Conservation (phyloP, 225 moss, liverwort and hornwort genomes). For the Sphagnum contortum region DNA sequence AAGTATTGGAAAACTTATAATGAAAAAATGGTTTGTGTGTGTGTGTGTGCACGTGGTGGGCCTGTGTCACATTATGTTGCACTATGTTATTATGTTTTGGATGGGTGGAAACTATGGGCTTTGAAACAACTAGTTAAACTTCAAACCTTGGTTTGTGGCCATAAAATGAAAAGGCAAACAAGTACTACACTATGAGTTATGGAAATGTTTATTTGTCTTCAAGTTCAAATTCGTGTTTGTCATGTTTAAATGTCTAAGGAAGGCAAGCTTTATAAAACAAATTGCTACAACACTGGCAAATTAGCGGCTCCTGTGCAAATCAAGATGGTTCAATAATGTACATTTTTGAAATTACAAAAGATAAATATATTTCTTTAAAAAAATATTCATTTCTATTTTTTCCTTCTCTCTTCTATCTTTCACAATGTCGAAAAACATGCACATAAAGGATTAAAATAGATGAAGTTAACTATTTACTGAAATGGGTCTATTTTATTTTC, state of each 20-base stretch:
- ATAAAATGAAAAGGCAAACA: constrained; percentile 43
- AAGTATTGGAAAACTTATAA: not conserved
- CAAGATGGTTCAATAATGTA: constrained; percentile 13
- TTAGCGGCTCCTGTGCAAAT: constrained; percentile 16
- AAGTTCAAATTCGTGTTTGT: constrained; percentile 40
- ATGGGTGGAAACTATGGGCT: constrained; percentile 15
- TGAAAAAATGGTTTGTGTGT: not conserved
- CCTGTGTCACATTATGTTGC: too few relatives aligned
- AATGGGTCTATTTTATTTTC: not conserved
- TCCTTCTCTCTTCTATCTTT: not conserved
- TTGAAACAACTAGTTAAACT: constrained; percentile 34
- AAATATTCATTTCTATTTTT: not conserved
- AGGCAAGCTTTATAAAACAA: constrained; percentile 40
- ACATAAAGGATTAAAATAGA: not conserved
- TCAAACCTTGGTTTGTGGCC: constrained; percentile 49
- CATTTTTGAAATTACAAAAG: not conserved
- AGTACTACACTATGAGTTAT: constrained; percentile 41
- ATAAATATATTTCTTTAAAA: not conserved
- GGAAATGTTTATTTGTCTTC: constrained; percentile 45
- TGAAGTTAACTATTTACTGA: not conserved
- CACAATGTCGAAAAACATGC: not conserved
- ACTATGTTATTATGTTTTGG: not conserved
- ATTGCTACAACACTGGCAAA: constrained; percentile 30
- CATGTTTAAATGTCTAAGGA: constrained; percentile 50
- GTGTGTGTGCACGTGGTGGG: too few relatives aligned